Base-by-base conservation (phyloP, 129 eudicot genomes). In the Flaveria sonorensis region DNA sequence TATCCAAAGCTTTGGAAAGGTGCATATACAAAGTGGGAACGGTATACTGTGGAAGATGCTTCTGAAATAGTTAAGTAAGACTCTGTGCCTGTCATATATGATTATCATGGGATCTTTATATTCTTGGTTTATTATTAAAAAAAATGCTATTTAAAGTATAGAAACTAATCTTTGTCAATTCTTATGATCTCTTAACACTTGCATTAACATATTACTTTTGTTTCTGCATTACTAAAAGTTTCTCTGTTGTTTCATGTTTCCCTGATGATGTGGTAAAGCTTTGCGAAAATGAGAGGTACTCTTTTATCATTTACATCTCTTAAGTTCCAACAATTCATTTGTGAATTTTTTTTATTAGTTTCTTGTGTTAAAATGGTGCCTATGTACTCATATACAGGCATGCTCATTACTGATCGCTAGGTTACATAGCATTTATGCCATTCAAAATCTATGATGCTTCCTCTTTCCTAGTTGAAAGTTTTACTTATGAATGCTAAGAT, bases 1-100 rank as follows among this genome's bases (percentile, higher is more conserved):
- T 94, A 86, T 83, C 99, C 99, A 53, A 87, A 91, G 39, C 81
- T 94, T 83, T 91, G 99, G 99, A 85, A 91, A 57, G 97, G 99
- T 15, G 81, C 97, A 78, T 94, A 91, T 73, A 70, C 96, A 79
- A 89, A 91, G 77, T 91, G 96, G 99, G 99, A 94, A 81, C 93
- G 99, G 7, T 94, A 91, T 80, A 94, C 97, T 59, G 86, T 83
- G 40, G 99, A 94, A 70, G 97, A 94, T 75, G 97, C 99, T 74
- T 32, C 70, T 72, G 99, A 91, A 71, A 91, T 94, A 81, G 99
- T 94, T 94, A 83, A 85, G 99, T 94, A 83, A 81, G 96, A 63
- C 55, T 52, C 73, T 72, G 7, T 13, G 39, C 59, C 18, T 66
- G 7, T 64, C 12, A 2, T 10, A 18, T 24, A 40, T 61, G 52